Base-by-base conservation (phyloP, 345 rosid genomes). In the Sapria himalayana region DNA sequence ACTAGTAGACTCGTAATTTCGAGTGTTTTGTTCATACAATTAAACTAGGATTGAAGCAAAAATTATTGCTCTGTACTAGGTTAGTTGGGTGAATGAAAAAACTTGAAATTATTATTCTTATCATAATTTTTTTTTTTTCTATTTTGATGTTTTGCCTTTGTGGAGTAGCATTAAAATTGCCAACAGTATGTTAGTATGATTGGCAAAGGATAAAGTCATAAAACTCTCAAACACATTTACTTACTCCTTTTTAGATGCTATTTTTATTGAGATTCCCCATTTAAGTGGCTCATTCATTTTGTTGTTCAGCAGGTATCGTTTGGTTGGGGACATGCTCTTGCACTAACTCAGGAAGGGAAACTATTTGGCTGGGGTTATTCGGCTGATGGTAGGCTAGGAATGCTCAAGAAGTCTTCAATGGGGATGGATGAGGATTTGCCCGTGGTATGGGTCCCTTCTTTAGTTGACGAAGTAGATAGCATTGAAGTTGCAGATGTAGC, bases 251-350 rank as follows among this genome's bases (percentile, higher is more conserved):
- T n/a, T n/a, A n/a, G n/a, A n/a, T n/a, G n/a, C n/a, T n/a, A n/a
- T n/a, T n/a, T n/a, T n/a, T n/a, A n/a, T n/a, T n/a, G n/a, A n/a
- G n/a, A n/a, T n/a, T n/a, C n/a, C n/a, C n/a, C n/a, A n/a, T n/a
- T n/a, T n/a, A n/a, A n/a, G n/a, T n/a, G 25, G 25, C 23, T 52
- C 21, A 1, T 24, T 19, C 4, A 4, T 14, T 51, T 25, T 36
- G 27, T 21, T 7, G 23, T 27, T 58, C 46, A 58, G 43, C 55
- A 86, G 97, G 91, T 74, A 20, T 74, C 98, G 1, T 79, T 79
- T 48, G 98, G 95, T 25, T 79, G 98, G 98, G 93, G 93, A 1
- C 95, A 89, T 20, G 77, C 77, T 2, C 79, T 82, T 51, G 98
- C 91, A 3, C 61, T 33, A 52, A 65, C 84, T 18, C 56, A 60